Conservation (phyloP, 768 basidiomycete genomes). For the Collybia sp. region DNA sequence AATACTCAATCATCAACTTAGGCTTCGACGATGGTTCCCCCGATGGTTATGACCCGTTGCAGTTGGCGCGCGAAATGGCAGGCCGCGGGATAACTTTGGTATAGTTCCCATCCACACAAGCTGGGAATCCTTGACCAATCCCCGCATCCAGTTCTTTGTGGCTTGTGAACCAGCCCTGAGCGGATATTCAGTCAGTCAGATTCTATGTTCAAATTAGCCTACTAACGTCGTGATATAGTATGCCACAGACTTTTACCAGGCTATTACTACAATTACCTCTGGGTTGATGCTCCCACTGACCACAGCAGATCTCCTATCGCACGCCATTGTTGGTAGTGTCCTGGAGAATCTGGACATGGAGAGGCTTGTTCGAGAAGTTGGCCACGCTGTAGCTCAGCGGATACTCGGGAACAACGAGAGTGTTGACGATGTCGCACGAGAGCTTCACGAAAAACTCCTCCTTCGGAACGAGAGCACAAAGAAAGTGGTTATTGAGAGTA, state of each 20-base stretch:
- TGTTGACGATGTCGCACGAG: constrained; percentile 93
- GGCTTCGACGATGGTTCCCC: constrained; percentile 94
- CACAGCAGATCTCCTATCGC: constrained; percentile 89
- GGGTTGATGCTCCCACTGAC: constrained; percentile 96
- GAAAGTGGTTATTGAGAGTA: constrained; percentile 93
- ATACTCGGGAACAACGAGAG: constrained; percentile 92
- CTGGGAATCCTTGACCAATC: neutral
- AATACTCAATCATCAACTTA: constrained; percentile 23
- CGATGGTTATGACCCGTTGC: constrained; percentile 88
- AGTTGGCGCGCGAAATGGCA: constrained; percentile 87
- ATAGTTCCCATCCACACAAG: neutral
- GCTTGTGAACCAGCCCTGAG: constrained; percentile 96
- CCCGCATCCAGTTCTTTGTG: constrained; percentile 79
- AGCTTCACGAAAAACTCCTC: constrained; percentile 86
- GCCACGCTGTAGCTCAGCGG: constrained; percentile 86
- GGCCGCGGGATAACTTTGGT: constrained; percentile 86
- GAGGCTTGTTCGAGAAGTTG: constrained; percentile 90
- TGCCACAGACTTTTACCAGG: constrained; percentile 93
- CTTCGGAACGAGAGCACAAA: constrained; percentile 96
- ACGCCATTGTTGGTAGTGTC: constrained; percentile 95
- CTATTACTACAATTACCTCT: constrained; percentile 87
- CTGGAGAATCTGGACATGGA: constrained; percentile 99
- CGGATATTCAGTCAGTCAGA: constrained; percentile 71
- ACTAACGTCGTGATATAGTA: constrained; percentile 39
- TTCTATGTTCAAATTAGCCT: constrained; percentile 6